Conservation (phyloP, 305 asterid species). For the Solanum hybrid region DNA sequence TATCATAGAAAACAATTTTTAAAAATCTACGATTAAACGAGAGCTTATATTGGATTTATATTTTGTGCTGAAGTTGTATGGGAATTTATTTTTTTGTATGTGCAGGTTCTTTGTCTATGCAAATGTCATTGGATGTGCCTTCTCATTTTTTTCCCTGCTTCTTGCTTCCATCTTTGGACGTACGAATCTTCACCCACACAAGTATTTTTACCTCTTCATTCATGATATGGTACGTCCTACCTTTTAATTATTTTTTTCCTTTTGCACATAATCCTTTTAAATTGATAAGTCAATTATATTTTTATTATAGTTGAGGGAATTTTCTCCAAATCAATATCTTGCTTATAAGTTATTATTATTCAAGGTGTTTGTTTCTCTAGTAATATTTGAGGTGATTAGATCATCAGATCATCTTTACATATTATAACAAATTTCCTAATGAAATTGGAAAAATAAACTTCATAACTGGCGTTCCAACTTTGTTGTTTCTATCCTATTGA, state of each 20-base stretch:
- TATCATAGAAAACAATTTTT: neutral
- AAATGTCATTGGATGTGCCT: constrained; percentile 33
- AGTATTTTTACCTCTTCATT: constrained; percentile 35
- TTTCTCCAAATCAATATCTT: neutral
- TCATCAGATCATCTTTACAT: neutral
- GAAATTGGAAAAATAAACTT: neutral
- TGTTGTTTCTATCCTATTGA: neutral
- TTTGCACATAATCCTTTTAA: neutral
- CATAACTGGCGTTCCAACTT: too few species aligned
- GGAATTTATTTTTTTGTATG: neutral
- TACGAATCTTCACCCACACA: constrained; percentile 16
- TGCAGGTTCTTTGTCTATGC: constrained; percentile 46
- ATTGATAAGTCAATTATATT: neutral
- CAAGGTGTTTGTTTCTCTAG: neutral
- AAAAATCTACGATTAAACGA: neutral
- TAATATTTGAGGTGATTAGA: neutral
- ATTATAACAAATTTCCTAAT: too few species aligned
- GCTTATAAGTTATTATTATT: neutral
- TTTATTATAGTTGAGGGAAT: neutral
- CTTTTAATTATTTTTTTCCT: neutral
- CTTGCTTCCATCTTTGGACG: constrained; percentile 15
- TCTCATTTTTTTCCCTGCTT: constrained; percentile 22
- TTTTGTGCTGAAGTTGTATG: neutral
- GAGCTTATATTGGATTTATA: neutral
- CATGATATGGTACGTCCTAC: constrained; percentile 39